Evolutionary conservation across 2,329 filamentous ascomycete species (phyloP), one percentile per base, ranked within the genome.

Genomic region (Claviceps sorghi): DNA sequence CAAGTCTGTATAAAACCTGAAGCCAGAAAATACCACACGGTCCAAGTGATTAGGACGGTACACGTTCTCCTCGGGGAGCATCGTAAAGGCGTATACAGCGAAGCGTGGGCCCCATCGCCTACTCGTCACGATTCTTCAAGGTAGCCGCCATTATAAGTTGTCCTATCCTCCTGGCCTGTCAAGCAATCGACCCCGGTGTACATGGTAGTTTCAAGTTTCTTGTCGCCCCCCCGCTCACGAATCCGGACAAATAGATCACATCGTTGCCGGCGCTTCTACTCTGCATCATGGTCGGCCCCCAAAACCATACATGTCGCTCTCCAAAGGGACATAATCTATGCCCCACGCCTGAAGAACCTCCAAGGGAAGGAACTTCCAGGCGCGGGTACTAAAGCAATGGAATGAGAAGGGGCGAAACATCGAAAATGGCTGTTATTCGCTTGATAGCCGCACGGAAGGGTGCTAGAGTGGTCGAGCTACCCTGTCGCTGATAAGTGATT

Each of bases 291-390:
- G 70, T 75, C 8, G 65, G 65, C 67, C 2, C 50, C 57, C 4
- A 62, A 67, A 49, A 74, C 72, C 1, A 21, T 67, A 4, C 64
- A 62, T n/a, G 57, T 68, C 49, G 70, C 60, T 9, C 52, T 65
- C 1, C 67, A 64, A 0, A 70, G 71, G 15, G 67, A 72, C 40
- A 69, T 75, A 56, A 72, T 74, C 57, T 64, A 69, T 50, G 72
- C 71, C 0, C 71, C 72, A 1, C 74, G 72, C 51, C 57, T 73
- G 43, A 67, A 68, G 54, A 62, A 69, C 30, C 26, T 70, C 2
- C 58, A 62, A 40, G 63, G 64, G 41, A 69, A 69, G 55, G 59
- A 64, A 10, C 55, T 61, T 34, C 56, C 57, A 42, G 58, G 53
- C 3, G 60, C 59, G 8, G 55, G 54, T 17, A 61, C 66, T 36